phyloP scores from a whole-genome alignment of 2,329 filamentous ascomycete genomes.

The Parastagonospora avenae region DNA sequence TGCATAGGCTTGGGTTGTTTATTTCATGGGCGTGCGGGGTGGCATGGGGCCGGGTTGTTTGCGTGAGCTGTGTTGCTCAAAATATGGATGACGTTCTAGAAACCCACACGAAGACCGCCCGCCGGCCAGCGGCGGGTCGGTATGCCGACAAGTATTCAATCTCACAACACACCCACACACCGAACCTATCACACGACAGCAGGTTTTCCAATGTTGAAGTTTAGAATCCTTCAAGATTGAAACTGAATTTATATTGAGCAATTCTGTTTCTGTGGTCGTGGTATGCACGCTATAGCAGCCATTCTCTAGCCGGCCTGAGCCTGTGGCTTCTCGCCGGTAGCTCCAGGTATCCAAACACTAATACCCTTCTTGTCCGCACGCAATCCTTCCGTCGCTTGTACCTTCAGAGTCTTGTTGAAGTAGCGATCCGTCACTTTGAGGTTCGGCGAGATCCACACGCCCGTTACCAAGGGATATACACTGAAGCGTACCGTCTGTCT shows the following conservation, averaged over 20 bases:
- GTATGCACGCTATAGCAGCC: not conserved
- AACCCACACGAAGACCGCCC: not conserved
- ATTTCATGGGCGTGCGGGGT: too few species aligned
- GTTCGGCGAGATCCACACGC: conserved; percentile 72
- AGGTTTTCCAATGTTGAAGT: too few species aligned
- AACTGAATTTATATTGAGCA: not conserved
- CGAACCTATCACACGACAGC: not conserved
- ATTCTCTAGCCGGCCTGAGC: not conserved
- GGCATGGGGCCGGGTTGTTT: too few species aligned
- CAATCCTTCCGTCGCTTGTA: conserved; percentile 77
- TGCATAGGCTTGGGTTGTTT: not conserved
- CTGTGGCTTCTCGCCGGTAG: conserved; percentile 9
- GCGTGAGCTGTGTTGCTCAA: conserved; percentile 4
- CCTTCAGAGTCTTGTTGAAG: conserved; percentile 86
- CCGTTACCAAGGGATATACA: conserved; percentile 68
- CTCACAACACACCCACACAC: not conserved
- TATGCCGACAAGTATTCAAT: conserved; percentile 8
- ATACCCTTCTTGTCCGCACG: conserved; percentile 60
- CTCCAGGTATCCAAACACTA: conserved; percentile 45
- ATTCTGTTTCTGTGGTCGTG: not conserved
- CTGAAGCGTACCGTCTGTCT: conserved; percentile 75
- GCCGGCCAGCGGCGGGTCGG: conserved; percentile 9
- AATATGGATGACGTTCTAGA: conserved; percentile 23
- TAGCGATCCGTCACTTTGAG: conserved; percentile 85
- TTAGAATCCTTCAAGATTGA: too few species aligned